Conservation (phyloP, 768 basidiomycete genomes). For the Lactarius hengduanensis region DNA sequence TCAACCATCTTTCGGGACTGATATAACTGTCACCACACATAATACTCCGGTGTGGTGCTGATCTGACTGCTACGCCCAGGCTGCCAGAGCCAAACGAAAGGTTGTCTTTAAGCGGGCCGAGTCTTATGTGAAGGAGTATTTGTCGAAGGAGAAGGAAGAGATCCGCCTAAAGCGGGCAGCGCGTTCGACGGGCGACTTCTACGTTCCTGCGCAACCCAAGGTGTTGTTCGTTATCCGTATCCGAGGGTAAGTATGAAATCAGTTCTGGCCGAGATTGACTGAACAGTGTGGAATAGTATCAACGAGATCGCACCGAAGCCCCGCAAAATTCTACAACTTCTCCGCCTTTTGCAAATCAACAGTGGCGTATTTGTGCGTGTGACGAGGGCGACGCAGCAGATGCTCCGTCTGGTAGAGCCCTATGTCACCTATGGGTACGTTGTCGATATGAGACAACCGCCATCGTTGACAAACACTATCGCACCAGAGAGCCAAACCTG, state of each 20-base stretch:
- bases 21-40: slow-evolving; percentile 34
- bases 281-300: slow-evolving; percentile 61
- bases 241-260: slow-evolving; percentile 68
- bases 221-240: slow-evolving; percentile 98
- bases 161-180: slow-evolving; percentile 93
- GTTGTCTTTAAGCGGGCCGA: slow-evolving; percentile 99
- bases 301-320: slow-evolving; percentile 99
- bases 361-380: slow-evolving; percentile 98
- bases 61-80: slow-evolving; percentile 46
- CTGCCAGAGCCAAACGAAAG: slow-evolving; percentile 87
- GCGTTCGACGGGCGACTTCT: slow-evolving; percentile 90
- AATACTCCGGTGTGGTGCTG: slow-evolving; percentile 23
- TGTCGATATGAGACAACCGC: slow-evolving; percentile 1
- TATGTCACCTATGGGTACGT: slow-evolving; percentile 95
- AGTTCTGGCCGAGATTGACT: slow-evolving; percentile 20
- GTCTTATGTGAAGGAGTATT: slow-evolving; percentile 96
- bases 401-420: slow-evolving; percentile 96
- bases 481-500: slow-evolving; percentile 83
- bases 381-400: slow-evolving; percentile 93
- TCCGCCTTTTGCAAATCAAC: slow-evolving; percentile 99
- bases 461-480: not conserved
- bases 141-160: slow-evolving; percentile 91
- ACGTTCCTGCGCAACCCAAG: slow-evolving; percentile 95
- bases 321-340: slow-evolving; percentile 97
- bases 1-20: slow-evolving; percentile 98